A percentile compares a stretch with the other conserved stretches of the same genome.
Evolutionary conservation across 352 stramenopile genomes (phyloP).

Genomic region (Saprolegnia parasitica): DNA sequence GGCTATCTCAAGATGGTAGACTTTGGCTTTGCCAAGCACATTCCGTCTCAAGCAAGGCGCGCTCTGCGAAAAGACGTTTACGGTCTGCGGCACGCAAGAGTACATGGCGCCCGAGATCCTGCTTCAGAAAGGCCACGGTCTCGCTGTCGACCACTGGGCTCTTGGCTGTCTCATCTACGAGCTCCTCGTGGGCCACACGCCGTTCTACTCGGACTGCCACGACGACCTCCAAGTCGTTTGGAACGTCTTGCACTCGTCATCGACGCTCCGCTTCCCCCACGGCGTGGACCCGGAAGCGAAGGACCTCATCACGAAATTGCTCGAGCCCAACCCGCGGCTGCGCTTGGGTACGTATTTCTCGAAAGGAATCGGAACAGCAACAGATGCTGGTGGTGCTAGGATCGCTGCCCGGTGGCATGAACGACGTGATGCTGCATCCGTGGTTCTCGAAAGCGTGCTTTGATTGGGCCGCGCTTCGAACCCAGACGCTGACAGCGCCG

Average conservation of each 20-base stretch:
- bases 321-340: background rate
- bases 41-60: slow-evolving; percentile 67
- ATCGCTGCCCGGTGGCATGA: slow-evolving; percentile 17
- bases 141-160: slow-evolving; percentile 75
- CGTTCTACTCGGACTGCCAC: slow-evolving; percentile 45
- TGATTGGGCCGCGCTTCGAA: slow-evolving; percentile 23
- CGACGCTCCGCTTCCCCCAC: background rate
- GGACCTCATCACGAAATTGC: slow-evolving; percentile 2
- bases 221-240: background rate
- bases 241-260: background rate
- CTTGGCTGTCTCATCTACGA: slow-evolving; percentile 75
- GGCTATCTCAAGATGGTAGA: slow-evolving; percentile 89
- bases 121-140: slow-evolving; percentile 72
- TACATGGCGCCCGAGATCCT: slow-evolving; percentile 78
- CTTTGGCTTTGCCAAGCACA: slow-evolving; percentile 80
- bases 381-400: background rate
- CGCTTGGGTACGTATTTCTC: background rate
- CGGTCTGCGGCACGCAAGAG: slow-evolving; percentile 76
- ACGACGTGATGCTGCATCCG: slow-evolving; percentile 22
- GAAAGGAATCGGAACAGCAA: too few relatives aligned
- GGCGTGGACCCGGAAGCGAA: background rate
- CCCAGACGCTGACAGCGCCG: slow-evolving; percentile 26
- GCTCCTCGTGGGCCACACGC: slow-evolving; percentile 63
- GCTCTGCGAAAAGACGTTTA: slow-evolving; percentile 72
- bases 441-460: slow-evolving; percentile 19